These are phyloP conservation scores for Grammothele lineata DNA, from an alignment of 768 basidiomycete species.

Conservation along the genomic window DNA sequence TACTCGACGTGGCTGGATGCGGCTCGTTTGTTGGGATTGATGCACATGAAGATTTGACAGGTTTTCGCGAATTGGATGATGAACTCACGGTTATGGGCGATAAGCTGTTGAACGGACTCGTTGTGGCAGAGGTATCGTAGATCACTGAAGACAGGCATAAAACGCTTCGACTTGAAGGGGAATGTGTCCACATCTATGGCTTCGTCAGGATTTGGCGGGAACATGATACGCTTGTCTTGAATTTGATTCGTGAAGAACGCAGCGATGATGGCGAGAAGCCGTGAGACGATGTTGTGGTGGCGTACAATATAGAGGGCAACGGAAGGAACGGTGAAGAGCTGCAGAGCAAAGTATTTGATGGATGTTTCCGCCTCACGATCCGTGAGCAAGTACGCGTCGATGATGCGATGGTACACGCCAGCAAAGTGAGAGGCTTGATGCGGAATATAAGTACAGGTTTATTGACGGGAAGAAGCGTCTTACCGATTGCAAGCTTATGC, in stretches of 20 bases:
- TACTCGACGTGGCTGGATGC: conserved; percentile 86
- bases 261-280: conserved; percentile 78
- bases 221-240: conserved; percentile 59
- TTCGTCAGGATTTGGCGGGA: conserved; percentile 27
- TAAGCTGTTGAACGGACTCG: conserved; percentile 70
- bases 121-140: conserved; percentile 84
- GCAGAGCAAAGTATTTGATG: conserved; percentile 89
- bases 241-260: conserved; percentile 94
- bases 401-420: conserved; percentile 77
- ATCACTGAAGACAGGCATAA: conserved; percentile 93
- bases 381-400: conserved; percentile 87
- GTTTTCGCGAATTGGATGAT: conserved; percentile 71
- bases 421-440: conserved; percentile 86
- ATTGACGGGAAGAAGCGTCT: conserved; percentile 24
- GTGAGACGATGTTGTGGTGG: conserved; percentile 67
- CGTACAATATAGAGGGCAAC: conserved; percentile 76
- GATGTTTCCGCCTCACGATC: conserved; percentile 95
- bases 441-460: conserved; percentile 8
- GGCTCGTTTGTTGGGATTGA: conserved; percentile 87
- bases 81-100: conserved; percentile 63
- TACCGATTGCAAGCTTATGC: conserved; percentile 78
- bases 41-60: conserved; percentile 87
- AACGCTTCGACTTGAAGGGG: conserved; percentile 92
- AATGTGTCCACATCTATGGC: conserved; percentile 76
- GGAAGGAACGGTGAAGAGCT: conserved; percentile 89